Evolutionary conservation across 106 monocot genomes (phyloP), one percentile per base, ranked within the genome.

Genomic region (Iris macrosiphon): DNA sequence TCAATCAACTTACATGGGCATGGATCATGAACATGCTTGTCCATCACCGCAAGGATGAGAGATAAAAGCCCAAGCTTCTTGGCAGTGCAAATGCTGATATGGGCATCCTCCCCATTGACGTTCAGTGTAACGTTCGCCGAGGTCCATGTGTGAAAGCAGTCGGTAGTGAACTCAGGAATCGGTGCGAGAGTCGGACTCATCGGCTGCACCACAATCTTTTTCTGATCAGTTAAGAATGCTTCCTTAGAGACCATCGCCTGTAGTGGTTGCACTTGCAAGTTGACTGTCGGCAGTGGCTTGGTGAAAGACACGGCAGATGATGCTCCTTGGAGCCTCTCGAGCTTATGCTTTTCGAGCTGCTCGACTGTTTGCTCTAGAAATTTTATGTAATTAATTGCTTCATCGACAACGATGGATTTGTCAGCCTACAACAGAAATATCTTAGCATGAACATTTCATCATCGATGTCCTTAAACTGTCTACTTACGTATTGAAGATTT

Each of bases 321-420:
- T 8, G 17, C 37, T 31, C 54, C 34, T 17, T 69, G 57, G 31
- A 51, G 27, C 18, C 60, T 63, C 14, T 79, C 82, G 18, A 43
- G 56, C 65, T 82, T 82, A 34, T 75, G 45, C 24, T 69, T 75
- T 65, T 79, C 62, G 4, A 88, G 75, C 22, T 29, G 49, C 37
- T 78, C 57, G 1, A 82, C 31, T 6, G 42, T 65, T 9, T 63
- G 44, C 24, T 88, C 59, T 0, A 88, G 69, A 26, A 13, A 43
- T 30, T 69, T 75, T 47, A 88, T 88, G 75, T 79, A 76, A 30
- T 46, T 79, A 30, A 73, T 69, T 1, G 88, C 78, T 49, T 82
- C 88, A 22, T 82, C 88, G 13, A 82, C 79, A 1, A 88, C 68
- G 49, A 78, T 68, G 13, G 88, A 70, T 61, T 79, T 88, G 68